Base-by-base conservation (phyloP, 805 yeast species). In the Wickerhamiella azyma region DNA sequence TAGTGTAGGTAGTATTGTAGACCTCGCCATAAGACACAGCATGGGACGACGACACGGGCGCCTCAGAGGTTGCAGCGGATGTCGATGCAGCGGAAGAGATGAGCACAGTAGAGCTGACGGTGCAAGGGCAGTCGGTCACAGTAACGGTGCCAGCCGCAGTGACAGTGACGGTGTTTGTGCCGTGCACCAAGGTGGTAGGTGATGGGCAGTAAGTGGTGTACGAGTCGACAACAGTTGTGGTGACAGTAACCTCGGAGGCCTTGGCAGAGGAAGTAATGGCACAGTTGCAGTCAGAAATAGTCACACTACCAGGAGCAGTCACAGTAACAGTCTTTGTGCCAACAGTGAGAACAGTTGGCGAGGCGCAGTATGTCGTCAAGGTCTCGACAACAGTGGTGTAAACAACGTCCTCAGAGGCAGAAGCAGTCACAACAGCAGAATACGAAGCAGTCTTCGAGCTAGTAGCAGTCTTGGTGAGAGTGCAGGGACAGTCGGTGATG, bases 401-500 rank as follows among this genome's bases (percentile, higher is more conserved):
- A 9, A 14, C 14, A 11, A 14, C 40, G 26, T 19, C 21, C 16
- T 14, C 19, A 33, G 37, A 19, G 18, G 26, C n/a, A 19, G 26
- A 10, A 13, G 21, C 7, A 19, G 8, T 37, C 13, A 19, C 14
- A 18, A 26, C 26, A 10, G 29, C 5, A 16, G 24, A 21, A 4
- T 21, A 7, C n/a, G n/a, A n/a, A n/a, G n/a, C n/a, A n/a, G n/a
- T n/a, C n/a, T n/a, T n/a, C n/a, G n/a, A n/a, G n/a, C n/a, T n/a
- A n/a, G n/a, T n/a, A n/a, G n/a, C n/a, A n/a, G n/a, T 26, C 29
- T 26, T 26, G 29, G 42, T 29, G 14, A 28, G 16, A 2, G 40
- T 37, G 40, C 40, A 37, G 16, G 40, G 40, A 14, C 40, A 37
- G 24, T 37, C 29, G 16, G 40, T 21, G 24, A 37, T 37, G 66